Conservation (phyloP, 148 eudicot genomes). For the Fagopyrum tataricum region DNA sequence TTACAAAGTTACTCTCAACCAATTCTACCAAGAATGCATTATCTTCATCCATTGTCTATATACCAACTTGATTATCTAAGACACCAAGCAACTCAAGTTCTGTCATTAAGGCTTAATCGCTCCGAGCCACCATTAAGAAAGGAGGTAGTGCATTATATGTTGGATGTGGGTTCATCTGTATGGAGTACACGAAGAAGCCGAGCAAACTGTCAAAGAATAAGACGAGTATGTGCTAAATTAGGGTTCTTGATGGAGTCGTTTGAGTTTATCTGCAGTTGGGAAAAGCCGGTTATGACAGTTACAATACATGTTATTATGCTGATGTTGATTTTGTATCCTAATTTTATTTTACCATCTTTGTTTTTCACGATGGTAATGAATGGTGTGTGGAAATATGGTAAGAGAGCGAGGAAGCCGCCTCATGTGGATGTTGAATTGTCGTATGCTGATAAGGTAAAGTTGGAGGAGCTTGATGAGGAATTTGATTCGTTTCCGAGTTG, state of each 20-base stretch:
- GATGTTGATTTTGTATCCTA: constrained; percentile 21
- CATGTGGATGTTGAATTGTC: constrained; percentile 35
- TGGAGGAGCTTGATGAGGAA: constrained; percentile 20
- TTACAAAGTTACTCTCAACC: constrained; percentile 24
- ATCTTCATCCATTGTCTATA: constrained; percentile 25
- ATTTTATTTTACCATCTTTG: constrained; percentile 15
- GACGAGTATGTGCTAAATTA: constrained; percentile 8
- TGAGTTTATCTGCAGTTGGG: constrained; percentile 20
- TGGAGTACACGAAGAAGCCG: constrained; percentile 28
- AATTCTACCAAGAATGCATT: constrained; percentile 38
- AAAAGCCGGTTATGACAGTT: constrained; percentile 21
- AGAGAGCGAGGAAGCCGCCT: constrained; percentile 26
- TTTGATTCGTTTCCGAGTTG: constrained; percentile 28
- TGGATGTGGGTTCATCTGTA: constrained; percentile 25
- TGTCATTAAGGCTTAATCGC: constrained; percentile 22
- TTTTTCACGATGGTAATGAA: constrained; percentile 18
- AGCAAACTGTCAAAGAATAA: constrained; percentile 24
- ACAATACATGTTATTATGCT: constrained; percentile 15
- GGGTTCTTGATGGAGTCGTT: background rate
- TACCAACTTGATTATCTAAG: constrained; percentile 22
- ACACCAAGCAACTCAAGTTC: constrained; percentile 30
- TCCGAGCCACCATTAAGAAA: constrained; percentile 35
- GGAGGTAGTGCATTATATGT: constrained; percentile 34
- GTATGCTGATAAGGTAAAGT: constrained; percentile 6
- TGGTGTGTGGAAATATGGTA: constrained; percentile 27